Evolutionary conservation across 2,329 filamentous ascomycete genomes (phyloP), one percentile per base, ranked within the genome.

Genomic region (Paecilomyces sp.): DNA sequence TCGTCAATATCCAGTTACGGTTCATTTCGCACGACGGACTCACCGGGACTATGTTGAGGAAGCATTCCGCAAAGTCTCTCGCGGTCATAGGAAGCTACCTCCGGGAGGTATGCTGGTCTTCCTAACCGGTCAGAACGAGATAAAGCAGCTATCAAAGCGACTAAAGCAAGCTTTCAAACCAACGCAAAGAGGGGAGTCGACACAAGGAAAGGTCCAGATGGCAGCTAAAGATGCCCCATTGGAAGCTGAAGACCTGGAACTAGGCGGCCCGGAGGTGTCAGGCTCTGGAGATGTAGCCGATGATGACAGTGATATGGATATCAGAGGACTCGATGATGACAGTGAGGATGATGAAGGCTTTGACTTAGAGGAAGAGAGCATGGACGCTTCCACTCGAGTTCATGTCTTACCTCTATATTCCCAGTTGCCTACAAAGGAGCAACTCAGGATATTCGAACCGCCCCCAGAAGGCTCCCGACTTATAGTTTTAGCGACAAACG

Each of bases 321-420:
- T 88, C 47, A 84, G 84, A 28, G 82, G 84, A 1, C 71, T 85
- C 25, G 85, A 83, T 51, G 76, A 83, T 59, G 81, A 83, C 12
- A 81, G 85, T 22, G 82, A 82, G 3, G 84, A 85, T 18, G 81
- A 83, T n/a, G 80, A 89, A 55, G 88, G 90, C 61, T 90, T 83
- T 58, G 87, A 91, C 65, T 83, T 89, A 60, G 85, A 88, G 58
- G 80, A 84, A 60, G 80, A 80, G n/a, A 78, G 80, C 25, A 76
- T 80, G 57, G 81, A 81, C 18, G 81, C 86, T 3, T 85, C 85
- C 1, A 85, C 88, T 0, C 77, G 88, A 50, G 89, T 96, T 70
- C 91, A 97, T 66, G 85, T 97, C 8, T 77, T 99, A n/a, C 93
- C 94, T 0, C 83, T 99, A 0, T 99, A 96, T 76, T 97, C 94